Base-by-base conservation (phyloP, 2,329 filamentous ascomycete species). In the Immersiporthe knoxdaviesiana region DNA sequence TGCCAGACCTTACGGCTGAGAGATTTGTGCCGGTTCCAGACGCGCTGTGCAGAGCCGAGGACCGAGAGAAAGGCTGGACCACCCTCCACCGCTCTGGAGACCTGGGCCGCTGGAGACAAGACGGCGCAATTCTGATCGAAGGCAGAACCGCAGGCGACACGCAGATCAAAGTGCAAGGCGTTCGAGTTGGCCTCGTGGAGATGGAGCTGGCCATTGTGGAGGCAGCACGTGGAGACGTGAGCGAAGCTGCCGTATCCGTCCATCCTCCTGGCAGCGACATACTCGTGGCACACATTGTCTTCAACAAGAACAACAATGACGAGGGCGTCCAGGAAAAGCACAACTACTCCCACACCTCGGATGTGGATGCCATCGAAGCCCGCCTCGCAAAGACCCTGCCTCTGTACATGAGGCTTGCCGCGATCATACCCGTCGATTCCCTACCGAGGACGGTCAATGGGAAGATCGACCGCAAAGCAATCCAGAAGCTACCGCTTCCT, bases 61-160 rank as follows among this genome's bases (percentile, higher is more conserved):
- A 56, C 30, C 5, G n/a, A 8, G 21, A 30, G 18, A 10, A 4
- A 24, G 63, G 63, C 18, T 76, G 74, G 75, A 74, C 64, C 0
- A 73, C 44, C 1, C 75, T 81, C 65, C 81, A 82, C 71, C 77
- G 76, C 18, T 83, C 81, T 1, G 81, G 82, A 1, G 82, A 84
- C 68, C 73, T 71, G 24, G 82, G 79, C 1, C 74, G 76, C 2
- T 73, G 82, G 44, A 68, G 68, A 0, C 76, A 81, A 37, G 81
- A 81, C 2, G 54, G 54, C 3, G 70, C 73, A 0, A 72, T 84
- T 0, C 67, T 77, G 1, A 73, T 80, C 35, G 68, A 78, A 8
- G 81, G 81, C 0, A 79, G 82, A 0, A 35, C 35, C 8, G 35
- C 35, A 4, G 81, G 80, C 3, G 81, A 84, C 64, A 81, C 78